phyloP scores from a whole-genome alignment of 2,329 filamentous ascomycete genomes.

The Cladophialophora carrionii region DNA sequence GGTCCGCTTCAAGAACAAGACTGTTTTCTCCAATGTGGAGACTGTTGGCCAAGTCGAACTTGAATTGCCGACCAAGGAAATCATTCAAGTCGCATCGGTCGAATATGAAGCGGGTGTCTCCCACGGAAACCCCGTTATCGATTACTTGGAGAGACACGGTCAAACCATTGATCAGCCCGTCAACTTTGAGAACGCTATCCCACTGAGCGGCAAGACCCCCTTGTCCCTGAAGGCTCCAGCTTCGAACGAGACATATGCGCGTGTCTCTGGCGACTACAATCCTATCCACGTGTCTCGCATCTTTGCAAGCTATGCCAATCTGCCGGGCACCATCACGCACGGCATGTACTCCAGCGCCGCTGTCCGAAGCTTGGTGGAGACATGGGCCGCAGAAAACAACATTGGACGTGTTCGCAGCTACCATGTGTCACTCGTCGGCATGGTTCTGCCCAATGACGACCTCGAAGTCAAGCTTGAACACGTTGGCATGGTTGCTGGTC shows the following conservation, averaged over 20 bases:
- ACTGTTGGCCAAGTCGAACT: slow-evolving; percentile 90
- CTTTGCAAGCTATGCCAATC: slow-evolving; percentile 92
- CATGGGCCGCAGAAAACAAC: slow-evolving; percentile 98
- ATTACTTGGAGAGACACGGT: slow-evolving; percentile 91
- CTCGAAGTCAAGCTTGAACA: slow-evolving; percentile 95
- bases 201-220: slow-evolving; percentile 87
- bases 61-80: slow-evolving; percentile 93
- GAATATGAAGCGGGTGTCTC: slow-evolving; percentile 91
- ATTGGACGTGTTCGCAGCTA: slow-evolving; percentile 96
- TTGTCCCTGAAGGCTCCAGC: slow-evolving; percentile 87
- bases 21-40: slow-evolving; percentile 85
- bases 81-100: slow-evolving; percentile 95
- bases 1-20: slow-evolving; percentile 92
- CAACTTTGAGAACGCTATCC: slow-evolving; percentile 96
- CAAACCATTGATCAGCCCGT: slow-evolving; percentile 93
- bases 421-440: slow-evolving; percentile 94
- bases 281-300: slow-evolving; percentile 97
- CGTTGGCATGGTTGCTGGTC: slow-evolving; percentile 94
- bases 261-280: slow-evolving; percentile 97
- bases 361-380: slow-evolving; percentile 93
- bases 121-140: slow-evolving; percentile 93
- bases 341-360: slow-evolving; percentile 99
- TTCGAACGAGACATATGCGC: slow-evolving; percentile 96
- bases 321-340: slow-evolving; percentile 96
- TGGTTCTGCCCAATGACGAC: slow-evolving; percentile 96